Conservation (phyloP, 2,329 filamentous ascomycete genomes). For the Stylonectria norvegica region DNA sequence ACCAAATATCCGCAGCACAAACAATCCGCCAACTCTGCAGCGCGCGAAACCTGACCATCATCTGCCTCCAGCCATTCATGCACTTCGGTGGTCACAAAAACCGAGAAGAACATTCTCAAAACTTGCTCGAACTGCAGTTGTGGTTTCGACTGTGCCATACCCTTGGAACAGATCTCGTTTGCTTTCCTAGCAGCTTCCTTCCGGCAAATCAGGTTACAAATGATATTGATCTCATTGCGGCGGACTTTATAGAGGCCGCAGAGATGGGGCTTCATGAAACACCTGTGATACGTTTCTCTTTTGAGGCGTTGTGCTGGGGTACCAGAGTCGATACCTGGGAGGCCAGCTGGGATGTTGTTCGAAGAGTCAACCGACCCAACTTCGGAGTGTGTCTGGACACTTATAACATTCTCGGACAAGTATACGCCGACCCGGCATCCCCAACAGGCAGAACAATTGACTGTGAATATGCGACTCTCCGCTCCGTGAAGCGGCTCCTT, state of each 20-base stretch:
- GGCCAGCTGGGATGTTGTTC: conserved; percentile 64
- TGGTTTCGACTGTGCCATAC: conserved; percentile 67
- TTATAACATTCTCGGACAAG: conserved; percentile 70
- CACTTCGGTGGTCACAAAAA: conserved; percentile 73
- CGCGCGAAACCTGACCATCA: conserved; percentile 49
- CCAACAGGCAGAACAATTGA: conserved; percentile 48
- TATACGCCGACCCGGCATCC: conserved; percentile 66
- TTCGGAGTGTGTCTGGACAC: conserved; percentile 76
- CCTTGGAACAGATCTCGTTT: conserved; percentile 67
- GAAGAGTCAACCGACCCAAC: conserved; percentile 62
- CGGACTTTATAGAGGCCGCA: conserved; percentile 62
- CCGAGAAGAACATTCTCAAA: conserved; percentile 51
- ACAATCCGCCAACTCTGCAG: conserved; percentile 56
- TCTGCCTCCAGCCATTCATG: conserved; percentile 73
- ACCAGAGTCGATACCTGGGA: conserved; percentile 71
- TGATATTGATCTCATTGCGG: conserved; percentile 53
- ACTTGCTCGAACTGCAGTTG: conserved; percentile 60
- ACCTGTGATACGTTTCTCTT: conserved; percentile 64
- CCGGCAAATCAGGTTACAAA: conserved; percentile 42
- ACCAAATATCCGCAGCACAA: conserved; percentile 56
- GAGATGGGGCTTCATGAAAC: conserved; percentile 59
- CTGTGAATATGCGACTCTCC: conserved; percentile 52
- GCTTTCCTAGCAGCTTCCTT: conserved; percentile 71
- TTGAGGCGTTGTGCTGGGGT: conserved; percentile 71
- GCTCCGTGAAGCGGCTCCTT: conserved; percentile 54